Evolutionary conservation across 2,329 filamentous ascomycete species (phyloP), one percentile per base, ranked within the genome.

Genomic region (Arthrobotrys megalospora): DNA sequence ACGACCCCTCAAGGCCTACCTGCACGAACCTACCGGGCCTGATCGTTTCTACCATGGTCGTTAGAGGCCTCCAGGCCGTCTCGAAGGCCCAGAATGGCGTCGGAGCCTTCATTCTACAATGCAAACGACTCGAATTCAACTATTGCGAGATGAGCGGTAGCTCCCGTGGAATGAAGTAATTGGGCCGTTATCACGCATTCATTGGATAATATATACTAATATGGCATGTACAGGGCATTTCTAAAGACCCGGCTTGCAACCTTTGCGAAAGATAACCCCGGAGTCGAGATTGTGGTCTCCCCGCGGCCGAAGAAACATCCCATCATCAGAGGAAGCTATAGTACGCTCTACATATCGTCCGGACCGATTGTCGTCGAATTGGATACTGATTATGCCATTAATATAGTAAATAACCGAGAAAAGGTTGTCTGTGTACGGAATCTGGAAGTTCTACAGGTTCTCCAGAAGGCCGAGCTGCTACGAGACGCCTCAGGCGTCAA

Each of bases 81-180:
- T 82, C 81, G 24, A 81, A 80, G 53, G 70, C 81, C 50, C 82
- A 98, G 94, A 98, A 99, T 87, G 96, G 96, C 88, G 88, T 98
- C 81, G 95, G 95, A 83, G 93, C 94, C 84, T 98, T 98, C 87
- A 93, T 99, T 85, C 90, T 97, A 75, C 95, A 97, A 87, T 99
- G 96, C 90, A 97, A 93, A 88, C 92, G 91, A 84, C 88, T 99
- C 85, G 93, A 97, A 85, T 93, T 99, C 83, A 93, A 97, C 87
- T 99, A 97, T 87, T 98, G 96, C 87, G 94, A 98, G 88, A 94
- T 92, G 90, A 93, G 92, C 73, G 96, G 94, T 80, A 97, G 93
- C 85, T 98, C 95, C 43, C 90, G 87, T 83, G 96, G 96, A 83
- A 97, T 98, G 94, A 96, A 97, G 93, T 96, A 88, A 80, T 50